phyloP scores from a whole-genome alignment of 2,329 filamentous ascomycete species.

The Uncinocarpus reesii region DNA sequence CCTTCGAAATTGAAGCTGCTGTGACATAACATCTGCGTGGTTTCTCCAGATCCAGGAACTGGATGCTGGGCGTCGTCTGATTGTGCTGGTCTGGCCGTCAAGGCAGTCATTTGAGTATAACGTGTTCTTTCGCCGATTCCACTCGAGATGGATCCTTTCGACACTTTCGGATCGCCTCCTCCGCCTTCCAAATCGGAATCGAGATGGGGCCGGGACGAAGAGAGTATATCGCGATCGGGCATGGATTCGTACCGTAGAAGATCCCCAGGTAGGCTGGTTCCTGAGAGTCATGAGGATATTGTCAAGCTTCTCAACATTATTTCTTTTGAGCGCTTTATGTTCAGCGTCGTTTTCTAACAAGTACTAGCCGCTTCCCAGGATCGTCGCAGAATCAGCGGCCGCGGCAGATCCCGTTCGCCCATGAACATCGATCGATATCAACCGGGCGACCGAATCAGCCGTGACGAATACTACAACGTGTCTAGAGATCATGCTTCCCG shows the following conservation, averaged over 20 bases:
- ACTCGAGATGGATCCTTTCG: constrained; percentile 38
- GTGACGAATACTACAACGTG: constrained; percentile 49
- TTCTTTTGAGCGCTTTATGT: constrained; percentile 32
- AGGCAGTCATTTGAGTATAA: neutral
- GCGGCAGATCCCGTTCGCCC: constrained; percentile 50
- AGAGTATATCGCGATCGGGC: constrained; percentile 26
- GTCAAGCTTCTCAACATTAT: neutral
- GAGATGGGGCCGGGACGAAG: constrained; percentile 35
- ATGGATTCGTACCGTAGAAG: constrained; percentile 38
- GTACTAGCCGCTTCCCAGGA: constrained; percentile 29
- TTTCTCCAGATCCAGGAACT: neutral
- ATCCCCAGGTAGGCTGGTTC: constrained; percentile 35
- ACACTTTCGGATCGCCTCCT: constrained; percentile 36
- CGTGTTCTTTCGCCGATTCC: neutral
- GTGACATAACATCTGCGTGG: constrained; percentile 13
- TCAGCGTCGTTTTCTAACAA: neutral
- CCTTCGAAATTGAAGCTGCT: constrained; percentile 9
- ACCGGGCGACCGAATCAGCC: constrained; percentile 41
- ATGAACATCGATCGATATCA: constrained; percentile 55
- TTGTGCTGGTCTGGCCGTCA: neutral
- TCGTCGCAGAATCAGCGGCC: constrained; percentile 36
- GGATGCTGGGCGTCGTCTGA: neutral
- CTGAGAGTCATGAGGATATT: neutral
- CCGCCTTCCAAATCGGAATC: constrained; percentile 22
- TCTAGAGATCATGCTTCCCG: constrained; percentile 37